Conservation (phyloP, 139 green algal genomes). For the Coelastrella sp. region DNA sequence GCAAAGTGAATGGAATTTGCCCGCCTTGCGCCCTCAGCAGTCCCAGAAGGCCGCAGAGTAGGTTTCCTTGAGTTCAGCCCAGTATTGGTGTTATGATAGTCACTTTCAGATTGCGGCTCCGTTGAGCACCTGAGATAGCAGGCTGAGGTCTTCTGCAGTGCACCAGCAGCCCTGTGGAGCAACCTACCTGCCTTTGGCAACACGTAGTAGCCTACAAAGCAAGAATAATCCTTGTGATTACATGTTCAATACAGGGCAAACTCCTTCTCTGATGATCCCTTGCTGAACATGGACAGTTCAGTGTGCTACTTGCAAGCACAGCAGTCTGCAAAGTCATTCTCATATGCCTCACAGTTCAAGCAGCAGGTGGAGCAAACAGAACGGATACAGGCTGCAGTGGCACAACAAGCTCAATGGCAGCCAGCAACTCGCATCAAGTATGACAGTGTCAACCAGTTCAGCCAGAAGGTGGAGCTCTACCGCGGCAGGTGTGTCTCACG, state of each 20-base stretch:
- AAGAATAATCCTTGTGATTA: too few relatives aligned
- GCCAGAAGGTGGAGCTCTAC: conserved; percentile 75
- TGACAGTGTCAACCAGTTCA: conserved; percentile 65
- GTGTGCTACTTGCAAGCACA: conserved; percentile 24
- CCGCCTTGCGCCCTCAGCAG: conserved; percentile 24
- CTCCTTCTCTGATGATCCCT: not conserved
- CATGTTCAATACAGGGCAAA: not conserved
- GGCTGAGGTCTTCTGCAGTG: not conserved
- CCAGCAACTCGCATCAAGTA: conserved; percentile 51
- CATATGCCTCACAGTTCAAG: not conserved
- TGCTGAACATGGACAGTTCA: not conserved
- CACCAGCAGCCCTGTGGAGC: not conserved
- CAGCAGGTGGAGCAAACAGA: conserved; percentile 35
- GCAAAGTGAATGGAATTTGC: conserved; percentile 42
- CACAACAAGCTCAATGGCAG: conserved; percentile 1
- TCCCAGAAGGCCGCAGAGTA: conserved; percentile 2
- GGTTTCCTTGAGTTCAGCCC: not conserved
- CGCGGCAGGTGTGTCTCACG: conserved; percentile 64
- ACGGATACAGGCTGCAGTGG: not conserved
- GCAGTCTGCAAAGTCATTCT: conserved; percentile 50
- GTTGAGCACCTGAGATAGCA: too few relatives aligned
- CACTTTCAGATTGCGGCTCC: too few relatives aligned
- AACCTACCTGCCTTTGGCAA: too few relatives aligned
- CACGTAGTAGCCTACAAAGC: too few relatives aligned
- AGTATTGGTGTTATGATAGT: too few relatives aligned